A percentile compares a stretch with the other conserved stretches of the same genome.
Evolutionary conservation across 164 flowering plant genomes (phyloP).

Genomic region (Macadamia integrifolia): DNA sequence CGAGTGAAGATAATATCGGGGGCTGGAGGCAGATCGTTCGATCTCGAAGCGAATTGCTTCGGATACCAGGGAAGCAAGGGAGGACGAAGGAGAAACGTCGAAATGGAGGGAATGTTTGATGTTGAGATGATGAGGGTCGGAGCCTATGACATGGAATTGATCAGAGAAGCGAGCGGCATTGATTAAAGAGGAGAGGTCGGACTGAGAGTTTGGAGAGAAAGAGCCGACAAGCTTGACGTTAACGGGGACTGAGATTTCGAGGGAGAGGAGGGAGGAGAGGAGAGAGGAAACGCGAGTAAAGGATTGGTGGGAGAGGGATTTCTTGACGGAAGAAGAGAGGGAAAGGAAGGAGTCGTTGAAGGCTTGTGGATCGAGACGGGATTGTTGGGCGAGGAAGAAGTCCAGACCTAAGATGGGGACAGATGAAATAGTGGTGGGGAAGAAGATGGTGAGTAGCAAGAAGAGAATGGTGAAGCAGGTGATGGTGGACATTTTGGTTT

Average conservation of each 20-base stretch:
- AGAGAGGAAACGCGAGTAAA: constrained; percentile 12
- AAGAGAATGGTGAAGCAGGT: constrained; percentile 16
- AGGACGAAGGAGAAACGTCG: constrained; percentile 18
- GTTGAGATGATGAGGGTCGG: constrained; percentile 27
- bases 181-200: constrained; percentile 27
- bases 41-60: constrained; percentile 19
- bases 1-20: too few relatives aligned
- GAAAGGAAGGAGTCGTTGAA: constrained; percentile 47
- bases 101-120: constrained; percentile 34
- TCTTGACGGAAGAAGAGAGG: constrained; percentile 27
- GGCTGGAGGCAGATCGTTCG: too few relatives aligned
- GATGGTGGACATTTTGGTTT: constrained; percentile 4
- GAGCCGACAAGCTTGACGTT: constrained; percentile 39
- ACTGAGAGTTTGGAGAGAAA: constrained; percentile 23
- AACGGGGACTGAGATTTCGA: constrained; percentile 31
- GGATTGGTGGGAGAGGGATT: constrained; percentile 25
- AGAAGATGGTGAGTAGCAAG: constrained; percentile 25
- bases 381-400: constrained; percentile 57
- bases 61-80: constrained; percentile 11
- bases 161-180: constrained; percentile 32
- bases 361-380: constrained; percentile 58
- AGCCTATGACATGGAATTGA: constrained; percentile 30
- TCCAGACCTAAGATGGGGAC: constrained; percentile 63
- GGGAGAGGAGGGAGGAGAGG: constrained; percentile 24
- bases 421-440: constrained; percentile 18